These are phyloP conservation scores for Carex myosuroides DNA, from an alignment of 176 grass and related monocot genomes.

Conservation along the genomic window DNA sequence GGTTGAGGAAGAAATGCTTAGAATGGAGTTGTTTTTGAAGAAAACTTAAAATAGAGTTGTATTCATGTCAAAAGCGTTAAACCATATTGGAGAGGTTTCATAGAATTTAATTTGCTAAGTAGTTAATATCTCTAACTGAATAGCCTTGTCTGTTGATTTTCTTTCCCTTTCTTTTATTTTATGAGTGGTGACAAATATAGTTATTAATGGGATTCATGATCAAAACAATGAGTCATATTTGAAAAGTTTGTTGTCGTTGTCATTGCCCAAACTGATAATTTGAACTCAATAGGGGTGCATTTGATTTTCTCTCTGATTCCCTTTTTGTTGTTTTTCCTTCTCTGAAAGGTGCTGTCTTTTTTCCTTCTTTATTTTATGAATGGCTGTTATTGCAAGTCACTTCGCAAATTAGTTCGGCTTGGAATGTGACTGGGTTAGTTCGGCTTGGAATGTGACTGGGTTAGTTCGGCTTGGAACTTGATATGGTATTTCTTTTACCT, in stretches of 20 bases:
- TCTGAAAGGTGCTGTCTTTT: background rate
- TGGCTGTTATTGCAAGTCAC: background rate
- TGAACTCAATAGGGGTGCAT: background rate
- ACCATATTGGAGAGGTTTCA: background rate
- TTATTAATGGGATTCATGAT: background rate
- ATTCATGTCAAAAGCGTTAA: conserved; percentile 1
- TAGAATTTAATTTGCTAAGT: background rate
- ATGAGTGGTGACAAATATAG: background rate
- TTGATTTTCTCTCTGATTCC: background rate
- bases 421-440: background rate
- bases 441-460: background rate
- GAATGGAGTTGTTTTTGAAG: background rate
- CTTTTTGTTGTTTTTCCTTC: background rate
- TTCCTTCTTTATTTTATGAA: background rate
- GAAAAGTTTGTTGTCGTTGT: background rate
- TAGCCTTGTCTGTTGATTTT: conserved; percentile 2
- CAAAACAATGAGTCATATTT: background rate
- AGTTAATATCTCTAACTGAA: background rate
- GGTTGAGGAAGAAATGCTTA: background rate
- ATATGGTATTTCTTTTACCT: no score
- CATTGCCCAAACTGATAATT: background rate
- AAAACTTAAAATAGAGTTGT: background rate
- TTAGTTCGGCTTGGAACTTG: background rate
- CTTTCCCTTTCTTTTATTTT: background rate
- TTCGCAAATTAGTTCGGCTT: background rate